These are phyloP conservation scores for Phytophthora sp. DNA, from an alignment of 352 stramenopile species.

Conservation along the genomic window DNA sequence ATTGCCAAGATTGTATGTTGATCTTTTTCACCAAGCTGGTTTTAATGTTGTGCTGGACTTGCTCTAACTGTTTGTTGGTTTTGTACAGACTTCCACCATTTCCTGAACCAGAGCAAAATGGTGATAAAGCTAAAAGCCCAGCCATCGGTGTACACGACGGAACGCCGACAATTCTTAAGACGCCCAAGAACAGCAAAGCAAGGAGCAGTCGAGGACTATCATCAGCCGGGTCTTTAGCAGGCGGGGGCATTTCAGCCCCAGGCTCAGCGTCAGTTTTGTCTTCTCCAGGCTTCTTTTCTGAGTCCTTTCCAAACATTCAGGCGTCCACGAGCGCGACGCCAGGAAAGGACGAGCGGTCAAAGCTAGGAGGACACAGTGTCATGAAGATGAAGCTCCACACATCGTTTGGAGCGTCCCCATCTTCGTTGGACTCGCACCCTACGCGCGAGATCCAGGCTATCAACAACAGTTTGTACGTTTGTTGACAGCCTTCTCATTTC, in stretches of 20 bases:
- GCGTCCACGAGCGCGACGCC: constrained; percentile 77
- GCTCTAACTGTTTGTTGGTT: too few species aligned
- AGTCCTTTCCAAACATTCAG: constrained; percentile 83
- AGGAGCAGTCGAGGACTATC: constrained; percentile 9
- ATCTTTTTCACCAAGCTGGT: background rate
- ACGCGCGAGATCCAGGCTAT: constrained; percentile 81
- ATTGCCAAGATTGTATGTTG: constrained; percentile 73
- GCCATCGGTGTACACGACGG: background rate
- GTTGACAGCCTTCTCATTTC: too few species aligned
- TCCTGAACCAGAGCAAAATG: constrained; percentile 38
- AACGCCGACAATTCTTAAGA: constrained; percentile 10
- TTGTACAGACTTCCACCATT: constrained; percentile 64
- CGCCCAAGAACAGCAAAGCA: constrained; percentile 8
- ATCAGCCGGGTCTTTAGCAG: constrained; percentile 23
- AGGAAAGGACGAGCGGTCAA: constrained; percentile 67
- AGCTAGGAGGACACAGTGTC: constrained; percentile 61
- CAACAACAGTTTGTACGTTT: constrained; percentile 80
- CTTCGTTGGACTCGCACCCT: constrained; percentile 35
- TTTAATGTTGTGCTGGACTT: constrained; percentile 14
- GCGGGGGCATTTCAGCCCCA: constrained; percentile 36
- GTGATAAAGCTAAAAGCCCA: constrained; percentile 2
- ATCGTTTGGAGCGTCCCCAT: constrained; percentile 50
- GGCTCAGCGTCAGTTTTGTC: constrained; percentile 35
- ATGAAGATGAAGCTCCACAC: constrained; percentile 85
- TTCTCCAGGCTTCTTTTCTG: constrained; percentile 33